Percentiles rank a stretch among this genome's conserved stretches.
Conservation (phyloP, 345 rosid species). For the Boechera stricta region DNA sequence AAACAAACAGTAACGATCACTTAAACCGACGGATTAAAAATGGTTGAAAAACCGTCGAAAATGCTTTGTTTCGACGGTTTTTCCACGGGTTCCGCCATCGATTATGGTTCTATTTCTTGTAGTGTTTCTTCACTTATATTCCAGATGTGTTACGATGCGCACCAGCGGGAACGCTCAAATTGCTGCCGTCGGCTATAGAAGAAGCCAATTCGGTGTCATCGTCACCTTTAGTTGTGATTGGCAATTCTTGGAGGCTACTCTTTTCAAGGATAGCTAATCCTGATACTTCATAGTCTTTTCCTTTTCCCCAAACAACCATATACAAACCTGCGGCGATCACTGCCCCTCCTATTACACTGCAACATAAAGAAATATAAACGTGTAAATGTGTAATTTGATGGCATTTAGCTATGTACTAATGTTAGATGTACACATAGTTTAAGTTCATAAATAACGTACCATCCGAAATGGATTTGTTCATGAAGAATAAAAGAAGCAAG, state of each 20-base stretch:
- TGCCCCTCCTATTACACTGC: constrained; percentile 66
- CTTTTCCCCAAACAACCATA: constrained; percentile 69
- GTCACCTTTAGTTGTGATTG: constrained; percentile 41
- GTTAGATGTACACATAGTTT: too few relatives aligned
- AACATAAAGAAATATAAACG: background rate
- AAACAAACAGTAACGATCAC: too few relatives aligned
- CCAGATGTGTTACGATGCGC: constrained; percentile 11
- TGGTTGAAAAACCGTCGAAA: too few relatives aligned
- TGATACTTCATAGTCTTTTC: constrained; percentile 54
- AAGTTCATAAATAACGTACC: constrained; percentile 40
- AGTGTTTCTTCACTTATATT: constrained; percentile 3
- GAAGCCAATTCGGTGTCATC: constrained; percentile 19
- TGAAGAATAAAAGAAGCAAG: constrained; percentile 61
- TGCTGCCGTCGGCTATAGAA: constrained; percentile 7
- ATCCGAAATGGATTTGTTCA: constrained; percentile 73
- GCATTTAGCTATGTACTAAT: too few relatives aligned
- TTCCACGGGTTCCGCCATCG: too few relatives aligned
- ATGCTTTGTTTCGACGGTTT: too few relatives aligned
- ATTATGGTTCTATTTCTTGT: too few relatives aligned
- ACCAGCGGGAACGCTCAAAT: background rate
- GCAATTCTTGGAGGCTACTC: constrained; percentile 47
- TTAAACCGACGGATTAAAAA: too few relatives aligned
- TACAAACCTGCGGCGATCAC: constrained; percentile 68
- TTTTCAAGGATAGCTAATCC: constrained; percentile 8
- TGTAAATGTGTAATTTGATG: too few relatives aligned